Evolutionary conservation across 345 rosid species (phyloP).

Genomic region (Microthlaspi erraticum): DNA sequence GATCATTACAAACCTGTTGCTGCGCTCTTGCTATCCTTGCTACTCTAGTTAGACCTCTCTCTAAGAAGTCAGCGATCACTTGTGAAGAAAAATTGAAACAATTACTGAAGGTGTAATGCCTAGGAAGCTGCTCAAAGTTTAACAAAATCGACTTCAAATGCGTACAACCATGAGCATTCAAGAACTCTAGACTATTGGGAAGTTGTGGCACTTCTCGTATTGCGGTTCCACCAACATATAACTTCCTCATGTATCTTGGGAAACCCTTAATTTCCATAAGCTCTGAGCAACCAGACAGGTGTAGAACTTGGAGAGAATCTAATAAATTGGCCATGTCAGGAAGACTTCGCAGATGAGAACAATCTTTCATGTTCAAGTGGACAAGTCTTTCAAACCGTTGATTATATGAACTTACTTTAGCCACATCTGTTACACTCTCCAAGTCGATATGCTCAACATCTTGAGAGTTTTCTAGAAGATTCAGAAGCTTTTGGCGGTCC

Average conservation of each 20-base stretch:
- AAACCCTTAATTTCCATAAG: slow-evolving; percentile 20
- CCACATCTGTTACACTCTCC: slow-evolving; percentile 10
- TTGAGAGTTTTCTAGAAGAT: not conserved
- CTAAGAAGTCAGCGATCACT: not conserved
- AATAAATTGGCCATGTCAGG: slow-evolving; percentile 22
- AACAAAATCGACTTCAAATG: not conserved
- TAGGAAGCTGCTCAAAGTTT: not conserved
- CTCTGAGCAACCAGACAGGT: slow-evolving; percentile 2
- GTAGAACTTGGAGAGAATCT: slow-evolving; percentile 24
- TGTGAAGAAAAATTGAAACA: slow-evolving; percentile 25
- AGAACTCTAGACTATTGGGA: slow-evolving; percentile 4
- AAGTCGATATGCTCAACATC: slow-evolving; percentile 16
- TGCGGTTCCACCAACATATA: not conserved
- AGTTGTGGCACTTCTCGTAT: slow-evolving; percentile 27
- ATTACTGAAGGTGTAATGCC: slow-evolving; percentile 28
- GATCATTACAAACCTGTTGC: not conserved
- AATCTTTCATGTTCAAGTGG: slow-evolving; percentile 23
- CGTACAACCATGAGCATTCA: slow-evolving; percentile 26
- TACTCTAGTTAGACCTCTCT: not conserved
- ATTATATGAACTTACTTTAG: not conserved
- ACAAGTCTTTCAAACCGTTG: slow-evolving; percentile 19
- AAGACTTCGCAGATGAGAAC: slow-evolving; percentile 7
- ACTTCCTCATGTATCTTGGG: slow-evolving; percentile 1
- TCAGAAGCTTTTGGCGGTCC: not conserved
- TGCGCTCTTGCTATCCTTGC: not conserved